Evolutionary conservation across 2,329 filamentous ascomycete species (phyloP), one percentile per base, ranked within the genome.

Genomic region (Diaporthe aspalathi): DNA sequence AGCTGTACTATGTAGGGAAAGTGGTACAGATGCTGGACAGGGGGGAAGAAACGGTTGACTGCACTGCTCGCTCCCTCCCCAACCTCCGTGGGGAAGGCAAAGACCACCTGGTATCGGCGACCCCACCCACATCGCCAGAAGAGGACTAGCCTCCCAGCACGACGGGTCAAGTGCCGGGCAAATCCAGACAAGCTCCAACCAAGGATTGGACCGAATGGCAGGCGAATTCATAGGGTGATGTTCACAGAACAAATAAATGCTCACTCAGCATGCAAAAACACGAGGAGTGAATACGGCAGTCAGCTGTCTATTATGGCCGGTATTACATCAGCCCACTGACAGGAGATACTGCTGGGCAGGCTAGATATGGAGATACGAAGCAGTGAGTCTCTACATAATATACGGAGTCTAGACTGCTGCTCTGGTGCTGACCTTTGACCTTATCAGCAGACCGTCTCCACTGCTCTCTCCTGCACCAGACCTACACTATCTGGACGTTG

Each of bases 141-240:
- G 24, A 20, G 43, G 60, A 29, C 29, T 63, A 49, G 60, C 27
- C 43, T 49, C 27, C 60, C 60, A 29, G 60, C n/a, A 4, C 2
- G 14, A 38, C 49, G 60, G 60, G 60, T 63, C 60, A 63, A 63
- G 60, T 63, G 60, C 60, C 60, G 60, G 43, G 43, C 60, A 63
- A 63, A 63, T 63, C 60, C 60, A 63, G 60, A 35, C 43, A 63
- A 49, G 60, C 60, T 63, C 60, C 60, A 32, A 35, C 5, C 57
- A 49, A 63, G 57, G 24, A 35, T 63, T 49, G 40, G 27, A 16
- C 24, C 27, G 5, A 35, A 22, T 32, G 57, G 27, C 17, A 49
- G 57, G 40, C 22, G 27, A 12, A 38, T 14, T 22, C 8, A n/a
- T 35, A 43, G 3, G 22, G 32, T 5, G 8, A 32, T 32, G 8